Conservation (phyloP, 257 asterid species). For the Nemophila menziesii region DNA sequence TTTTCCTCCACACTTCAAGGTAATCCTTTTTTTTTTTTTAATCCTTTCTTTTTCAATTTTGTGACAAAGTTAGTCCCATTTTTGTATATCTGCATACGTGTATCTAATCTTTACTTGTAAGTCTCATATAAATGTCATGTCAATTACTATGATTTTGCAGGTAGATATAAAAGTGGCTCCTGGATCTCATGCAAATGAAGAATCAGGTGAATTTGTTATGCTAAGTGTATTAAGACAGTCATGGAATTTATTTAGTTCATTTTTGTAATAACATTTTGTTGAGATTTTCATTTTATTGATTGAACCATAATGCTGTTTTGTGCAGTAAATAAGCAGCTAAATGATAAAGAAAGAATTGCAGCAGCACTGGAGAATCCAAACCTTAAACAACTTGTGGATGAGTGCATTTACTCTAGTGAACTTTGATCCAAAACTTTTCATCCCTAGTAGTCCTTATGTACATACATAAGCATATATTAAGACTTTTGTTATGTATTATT, state of each 20-base stretch:
- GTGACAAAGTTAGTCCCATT: neutral
- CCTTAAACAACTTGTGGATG: conserved; percentile 90
- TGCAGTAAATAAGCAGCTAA: conserved; percentile 83
- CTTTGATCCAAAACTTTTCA: conserved; percentile 20
- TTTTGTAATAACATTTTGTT: too few species aligned
- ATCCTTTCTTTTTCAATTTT: neutral
- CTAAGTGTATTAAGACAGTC: too few species aligned
- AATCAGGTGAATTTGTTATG: conserved; percentile 44
- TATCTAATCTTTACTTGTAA: neutral
- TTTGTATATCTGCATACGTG: neutral
- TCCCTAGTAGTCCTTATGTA: neutral
- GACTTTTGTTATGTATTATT: too few species aligned
- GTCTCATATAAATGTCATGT: neutral
- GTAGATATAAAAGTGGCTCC: conserved; percentile 90
- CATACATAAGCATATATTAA: too few species aligned
- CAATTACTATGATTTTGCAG: conserved; percentile 32
- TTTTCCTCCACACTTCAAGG: conserved; percentile 90
- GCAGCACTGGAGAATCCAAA: conserved; percentile 92
- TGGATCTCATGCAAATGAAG: conserved; percentile 93
- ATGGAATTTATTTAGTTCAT: neutral
- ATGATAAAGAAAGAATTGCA: conserved; percentile 88
- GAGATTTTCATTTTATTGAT: too few species aligned
- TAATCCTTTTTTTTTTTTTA: conserved; percentile 11
- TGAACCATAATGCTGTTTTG: neutral
- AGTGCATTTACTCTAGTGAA: conserved; percentile 74